These are phyloP conservation scores for Alternaria sp. DNA, from an alignment of 2,329 filamentous ascomycete species.

Conservation along the genomic window DNA sequence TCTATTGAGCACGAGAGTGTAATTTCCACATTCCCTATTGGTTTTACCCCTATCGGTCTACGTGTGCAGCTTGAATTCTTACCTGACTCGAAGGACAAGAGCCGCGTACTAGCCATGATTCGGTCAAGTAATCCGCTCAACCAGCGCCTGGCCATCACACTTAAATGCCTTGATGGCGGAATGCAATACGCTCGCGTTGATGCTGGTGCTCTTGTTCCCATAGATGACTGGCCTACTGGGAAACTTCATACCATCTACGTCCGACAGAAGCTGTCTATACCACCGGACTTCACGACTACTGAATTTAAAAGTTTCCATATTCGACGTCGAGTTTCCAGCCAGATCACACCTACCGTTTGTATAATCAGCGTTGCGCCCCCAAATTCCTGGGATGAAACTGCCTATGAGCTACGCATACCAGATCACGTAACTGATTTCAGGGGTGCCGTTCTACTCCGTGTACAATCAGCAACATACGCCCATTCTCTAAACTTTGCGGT, in stretches of 20 bases:
- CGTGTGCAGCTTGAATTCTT: constrained; percentile 38
- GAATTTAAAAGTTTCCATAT: constrained; percentile 36
- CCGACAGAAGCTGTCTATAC: constrained; percentile 34
- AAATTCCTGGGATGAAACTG: constrained; percentile 24
- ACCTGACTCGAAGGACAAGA: constrained; percentile 26
- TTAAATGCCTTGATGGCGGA: constrained; percentile 33
- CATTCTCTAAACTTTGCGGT: constrained; percentile 32
- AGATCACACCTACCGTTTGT: constrained; percentile 27
- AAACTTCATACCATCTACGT: constrained; percentile 37
- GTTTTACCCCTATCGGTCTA: constrained; percentile 34
- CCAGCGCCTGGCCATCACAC: constrained; percentile 35
- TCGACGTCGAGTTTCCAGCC: constrained; percentile 27
- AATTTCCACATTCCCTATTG: constrained; percentile 30
- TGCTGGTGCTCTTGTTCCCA: constrained; percentile 63
- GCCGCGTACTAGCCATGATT: constrained; percentile 29
- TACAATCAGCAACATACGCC: constrained; percentile 28
- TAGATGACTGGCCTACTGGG: constrained; percentile 50
- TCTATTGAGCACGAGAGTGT: constrained; percentile 34
- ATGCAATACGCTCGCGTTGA: constrained; percentile 49
- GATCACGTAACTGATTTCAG: constrained; percentile 19
- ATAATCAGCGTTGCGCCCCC: constrained; percentile 30
- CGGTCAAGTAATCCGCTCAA: constrained; percentile 34
- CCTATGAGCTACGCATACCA: constrained; percentile 31
- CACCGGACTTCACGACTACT: constrained; percentile 30
- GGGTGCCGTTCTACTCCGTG: constrained; percentile 28